Evolutionary conservation across 2,329 filamentous ascomycete genomes (phyloP), one percentile per base, ranked within the genome.

Genomic region (Alternaria postmessia): DNA sequence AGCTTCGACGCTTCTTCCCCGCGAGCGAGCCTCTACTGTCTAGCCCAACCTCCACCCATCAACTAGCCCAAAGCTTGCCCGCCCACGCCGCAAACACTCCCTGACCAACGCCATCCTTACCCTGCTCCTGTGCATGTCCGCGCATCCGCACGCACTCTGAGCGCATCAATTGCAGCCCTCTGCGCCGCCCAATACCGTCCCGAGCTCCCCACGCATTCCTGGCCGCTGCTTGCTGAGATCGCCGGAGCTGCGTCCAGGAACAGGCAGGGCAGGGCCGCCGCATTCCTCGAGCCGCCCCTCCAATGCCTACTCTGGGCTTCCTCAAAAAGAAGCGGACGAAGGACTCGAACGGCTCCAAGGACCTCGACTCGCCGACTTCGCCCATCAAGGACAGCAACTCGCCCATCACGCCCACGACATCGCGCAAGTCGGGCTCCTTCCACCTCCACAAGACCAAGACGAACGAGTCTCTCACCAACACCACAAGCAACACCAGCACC

Each of bases 251-350:
- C 60, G 48, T 57, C 48, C 42, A 65, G 42, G 52, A 38, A 44
- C 53, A 58, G 51, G 62, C 67, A 63, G 68, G 62, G 68, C 68
- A 65, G 47, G 65, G 63, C 65, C 59, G 57, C 59, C 59, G 63
- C 64, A 55, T 59, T 54, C 55, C 63, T 57, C 53, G 18, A 57
- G 47, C 64, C 59, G 68, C 63, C 73, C 75, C 75, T 67, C 71
- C 74, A 81, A 98, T 99, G 95, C 95, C 94, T 89, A 92, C 88
- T 81, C 88, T 97, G 85, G 93, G 93, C 81, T 93, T 97, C 79
- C 88, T 98, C 79, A 97, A 97, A 88, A 98, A 97, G 88, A 97
- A 96, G 87, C 90, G 93, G 88, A 96, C 93, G 83, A 96, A 93
- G 88, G 93, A 97, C 84, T 91, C 89, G 73, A 80, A 82, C 71